These are phyloP conservation scores for Pinus taeda DNA, from an alignment of 75 land plant species.

Conservation along the genomic window DNA sequence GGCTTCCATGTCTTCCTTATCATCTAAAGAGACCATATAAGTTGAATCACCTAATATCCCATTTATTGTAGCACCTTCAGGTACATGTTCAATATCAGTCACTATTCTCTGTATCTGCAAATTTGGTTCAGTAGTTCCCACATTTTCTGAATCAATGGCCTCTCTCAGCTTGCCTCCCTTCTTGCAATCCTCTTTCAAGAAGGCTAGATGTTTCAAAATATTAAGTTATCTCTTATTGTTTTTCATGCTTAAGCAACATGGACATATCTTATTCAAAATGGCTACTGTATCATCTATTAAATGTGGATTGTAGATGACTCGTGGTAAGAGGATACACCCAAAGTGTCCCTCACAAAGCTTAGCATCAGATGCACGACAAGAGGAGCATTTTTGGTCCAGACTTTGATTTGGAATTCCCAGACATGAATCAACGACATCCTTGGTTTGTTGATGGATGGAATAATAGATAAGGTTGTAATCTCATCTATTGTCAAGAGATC, in stretches of 20 bases:
- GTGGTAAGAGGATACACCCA: slow-evolving; percentile 23
- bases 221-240: slow-evolving; percentile 11
- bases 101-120: not conserved
- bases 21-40: slow-evolving; percentile 12
- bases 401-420: slow-evolving; percentile 16
- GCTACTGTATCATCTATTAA: slow-evolving; percentile 8
- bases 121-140: not conserved
- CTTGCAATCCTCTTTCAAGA: not conserved
- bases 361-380: slow-evolving; percentile 13
- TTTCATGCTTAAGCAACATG: slow-evolving; percentile 14
- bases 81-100: not conserved
- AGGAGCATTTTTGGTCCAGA: slow-evolving; percentile 11
- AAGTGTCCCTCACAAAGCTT: slow-evolving; percentile 27
- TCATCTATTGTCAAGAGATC: slow-evolving; percentile 17
- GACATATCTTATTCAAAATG: slow-evolving; percentile 18
- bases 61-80: not conserved
- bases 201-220: not conserved
- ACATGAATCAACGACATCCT: slow-evolving; percentile 15
- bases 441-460: slow-evolving; percentile 10
- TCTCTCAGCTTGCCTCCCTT: not conserved
- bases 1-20: not conserved
- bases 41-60: not conserved
- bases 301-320: slow-evolving; percentile 22
- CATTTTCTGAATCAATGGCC: not conserved
- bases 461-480: slow-evolving; percentile 21